Conservation (phyloP, 2,329 filamentous ascomycete species). For the Pseudopyricularia cyperi region DNA sequence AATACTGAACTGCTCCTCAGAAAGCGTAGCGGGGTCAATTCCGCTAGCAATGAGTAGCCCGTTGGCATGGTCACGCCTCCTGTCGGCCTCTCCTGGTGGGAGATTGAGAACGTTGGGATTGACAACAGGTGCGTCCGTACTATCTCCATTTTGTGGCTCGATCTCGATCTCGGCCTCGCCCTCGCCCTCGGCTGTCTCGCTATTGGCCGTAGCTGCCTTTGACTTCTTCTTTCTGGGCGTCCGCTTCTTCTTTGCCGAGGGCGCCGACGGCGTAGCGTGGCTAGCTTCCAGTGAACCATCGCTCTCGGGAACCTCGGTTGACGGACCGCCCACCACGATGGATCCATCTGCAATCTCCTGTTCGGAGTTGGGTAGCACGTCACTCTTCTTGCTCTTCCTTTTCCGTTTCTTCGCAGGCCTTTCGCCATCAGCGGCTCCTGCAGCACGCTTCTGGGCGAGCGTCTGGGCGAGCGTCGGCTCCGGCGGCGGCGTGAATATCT, state of each 20-base stretch:
- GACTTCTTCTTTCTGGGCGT: conserved; percentile 1
- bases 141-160: neutral
- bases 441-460: conserved; percentile 4
- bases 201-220: neutral
- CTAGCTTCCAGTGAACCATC: neutral
- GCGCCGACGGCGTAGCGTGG: neutral
- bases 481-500: conserved; percentile 32
- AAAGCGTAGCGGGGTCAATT: conserved; percentile 38
- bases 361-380: neutral
- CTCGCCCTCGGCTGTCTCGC: neutral
- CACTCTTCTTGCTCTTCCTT: neutral
- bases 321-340: neutral
- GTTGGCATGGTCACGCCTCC: conserved; percentile 34
- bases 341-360: neutral
- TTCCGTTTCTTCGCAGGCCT: conserved; percentile 1
- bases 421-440: conserved; percentile 1
- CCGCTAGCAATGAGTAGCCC: conserved; percentile 29
- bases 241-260: neutral
- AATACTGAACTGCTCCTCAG: conserved; percentile 42
- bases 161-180: neutral
- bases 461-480: neutral
- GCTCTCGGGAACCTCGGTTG: neutral
- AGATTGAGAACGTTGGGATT: conserved; percentile 18
- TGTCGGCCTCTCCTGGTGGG: conserved; percentile 32
- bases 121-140: neutral